Evolutionary conservation across 768 basidiomycete species (phyloP).

Genomic region (Postia placenta): DNA sequence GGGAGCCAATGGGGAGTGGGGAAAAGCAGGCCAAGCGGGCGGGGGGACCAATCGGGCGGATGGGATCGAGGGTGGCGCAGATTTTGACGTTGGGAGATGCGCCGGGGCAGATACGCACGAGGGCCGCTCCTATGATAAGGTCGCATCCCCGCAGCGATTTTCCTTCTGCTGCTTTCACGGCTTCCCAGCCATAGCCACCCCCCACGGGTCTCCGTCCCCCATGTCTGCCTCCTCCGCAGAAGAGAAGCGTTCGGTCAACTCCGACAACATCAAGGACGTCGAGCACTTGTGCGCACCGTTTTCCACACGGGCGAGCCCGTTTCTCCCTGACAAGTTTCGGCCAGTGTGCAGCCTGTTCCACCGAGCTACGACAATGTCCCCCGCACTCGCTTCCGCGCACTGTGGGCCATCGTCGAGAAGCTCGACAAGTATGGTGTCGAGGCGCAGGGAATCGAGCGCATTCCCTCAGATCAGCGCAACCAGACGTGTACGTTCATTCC

Average conservation of each 20-base stretch:
- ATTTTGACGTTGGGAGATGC: background rate
- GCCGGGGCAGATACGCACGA: background rate
- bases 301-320: background rate
- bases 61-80: background rate
- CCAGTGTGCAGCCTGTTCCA: background rate
- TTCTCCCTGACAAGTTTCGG: background rate
- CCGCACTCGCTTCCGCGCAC: background rate
- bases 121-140: background rate
- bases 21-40: background rate
- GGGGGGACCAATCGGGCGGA: background rate
- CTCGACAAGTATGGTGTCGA: conserved; percentile 27
- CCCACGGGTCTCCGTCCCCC: background rate
- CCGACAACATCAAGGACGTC: conserved; percentile 1
- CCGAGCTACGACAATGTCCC: background rate
- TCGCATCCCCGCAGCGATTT: background rate
- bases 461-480: conserved; percentile 21
- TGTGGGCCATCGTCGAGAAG: conserved; percentile 3
- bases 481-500: conserved; percentile 4
- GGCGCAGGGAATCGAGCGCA: conserved; percentile 30
- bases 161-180: background rate
- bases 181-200: background rate
- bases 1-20: background rate
- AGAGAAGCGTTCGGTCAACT: background rate
- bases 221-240: background rate
- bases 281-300: background rate